phyloP scores from a whole-genome alignment of 495 filamentous ascomycete genomes.

The Penicillium atrosanguineum region DNA sequence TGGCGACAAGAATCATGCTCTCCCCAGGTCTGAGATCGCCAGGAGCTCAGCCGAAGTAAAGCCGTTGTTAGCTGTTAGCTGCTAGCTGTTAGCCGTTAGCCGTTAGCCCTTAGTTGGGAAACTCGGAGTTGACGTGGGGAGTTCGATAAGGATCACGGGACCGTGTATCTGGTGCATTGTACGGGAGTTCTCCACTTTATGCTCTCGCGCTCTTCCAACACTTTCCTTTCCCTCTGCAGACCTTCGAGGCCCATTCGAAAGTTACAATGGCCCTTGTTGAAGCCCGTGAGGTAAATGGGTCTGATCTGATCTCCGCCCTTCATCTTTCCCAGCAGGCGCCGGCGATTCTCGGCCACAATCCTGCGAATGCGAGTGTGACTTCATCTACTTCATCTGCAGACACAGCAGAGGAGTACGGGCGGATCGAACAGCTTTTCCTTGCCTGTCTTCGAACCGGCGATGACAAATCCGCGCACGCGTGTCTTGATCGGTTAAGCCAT shows the following conservation, averaged over 20 bases:
- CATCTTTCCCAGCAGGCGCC: slow-evolving; percentile 77
- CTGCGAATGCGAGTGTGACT: slow-evolving; percentile 51
- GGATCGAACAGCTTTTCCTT: slow-evolving; percentile 81
- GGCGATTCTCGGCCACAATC: slow-evolving; percentile 54
- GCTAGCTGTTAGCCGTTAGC: too few species aligned
- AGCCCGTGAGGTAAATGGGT: slow-evolving; percentile 23
- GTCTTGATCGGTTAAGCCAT: slow-evolving; percentile 66
- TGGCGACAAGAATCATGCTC: neutral
- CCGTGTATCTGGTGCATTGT: slow-evolving; percentile 6
- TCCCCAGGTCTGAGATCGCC: neutral
- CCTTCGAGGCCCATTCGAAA: neutral
- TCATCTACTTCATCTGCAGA: slow-evolving; percentile 43
- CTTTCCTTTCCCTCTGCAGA: neutral
- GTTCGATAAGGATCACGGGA: slow-evolving; percentile 28
- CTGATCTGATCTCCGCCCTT: slow-evolving; percentile 54
- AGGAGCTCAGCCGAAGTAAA: neutral
- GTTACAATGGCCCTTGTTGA: slow-evolving; percentile 18
- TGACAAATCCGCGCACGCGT: slow-evolving; percentile 68
- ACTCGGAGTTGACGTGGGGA: slow-evolving; percentile 8
- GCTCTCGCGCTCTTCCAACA: neutral
- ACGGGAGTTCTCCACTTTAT: slow-evolving; percentile 5
- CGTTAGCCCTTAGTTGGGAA: neutral
- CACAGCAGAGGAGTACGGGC: slow-evolving; percentile 71
- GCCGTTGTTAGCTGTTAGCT: neutral
- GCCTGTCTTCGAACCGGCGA: slow-evolving; percentile 85